Base-by-base conservation (phyloP, 495 filamentous ascomycete species). In the Oleoguttula mirabilis region DNA sequence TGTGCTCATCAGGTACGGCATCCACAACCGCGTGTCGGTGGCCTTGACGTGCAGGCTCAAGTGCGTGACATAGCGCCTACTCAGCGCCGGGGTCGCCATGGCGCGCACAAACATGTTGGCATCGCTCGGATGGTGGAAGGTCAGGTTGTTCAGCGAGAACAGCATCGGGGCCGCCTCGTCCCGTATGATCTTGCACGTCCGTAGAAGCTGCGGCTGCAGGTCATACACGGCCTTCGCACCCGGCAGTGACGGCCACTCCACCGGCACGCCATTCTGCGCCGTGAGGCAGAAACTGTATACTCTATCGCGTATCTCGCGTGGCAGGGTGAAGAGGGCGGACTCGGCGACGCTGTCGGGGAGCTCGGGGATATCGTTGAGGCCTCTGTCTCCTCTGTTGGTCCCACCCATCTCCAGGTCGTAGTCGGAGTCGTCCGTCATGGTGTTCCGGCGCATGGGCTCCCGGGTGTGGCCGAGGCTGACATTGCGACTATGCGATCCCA, bases 81-180 rank as follows among this genome's bases (percentile, higher is more conserved):
- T 20, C 2, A 34, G 21, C 1, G 10, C 10, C 7, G 21, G 4
- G 7, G 36, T 23, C 1, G 52, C 45, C 6, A 57, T 34, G 14
- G 58, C 49, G 43, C 55, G 47, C 20, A 52, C 50, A 40, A 65
- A 63, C 50, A 65, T 60, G 46, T 61, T 65, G 42, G 50, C 55
- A 46, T 65, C 61, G 23, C 45, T 54, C 1, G 61, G 48, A 30
- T 51, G 46, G 42, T 41, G 35, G 43, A 53, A 53, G 33, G 42
- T 33, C 16, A 56, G 27, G 16, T 21, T 43, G 36, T 56, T 56
- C 19, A 21, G 16, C 10, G 36, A 14, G 54, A 54, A 54, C 12
- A 56, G 50, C 22, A 53, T 32, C 8, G 41, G 46, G 14, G 21
- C 38, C 7, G 54, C 36, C 30, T 68, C 65, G 36, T 45, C 43